phyloP scores from a whole-genome alignment of 179 eudicot species.

The Patellifolia procumbens region DNA sequence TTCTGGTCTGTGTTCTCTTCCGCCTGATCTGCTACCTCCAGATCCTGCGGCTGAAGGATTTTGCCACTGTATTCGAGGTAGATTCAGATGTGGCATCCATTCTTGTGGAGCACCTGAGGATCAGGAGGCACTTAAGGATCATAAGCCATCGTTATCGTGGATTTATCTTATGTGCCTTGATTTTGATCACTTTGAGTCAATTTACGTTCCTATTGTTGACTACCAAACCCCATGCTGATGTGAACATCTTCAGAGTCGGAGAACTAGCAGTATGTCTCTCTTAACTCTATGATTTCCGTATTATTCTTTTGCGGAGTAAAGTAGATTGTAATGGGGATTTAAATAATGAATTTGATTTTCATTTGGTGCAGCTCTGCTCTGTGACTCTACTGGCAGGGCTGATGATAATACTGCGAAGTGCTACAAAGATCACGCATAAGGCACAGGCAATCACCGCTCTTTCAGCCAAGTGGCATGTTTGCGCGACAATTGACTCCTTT shows the following conservation, averaged over 20 bases:
- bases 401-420: constrained; percentile 70
- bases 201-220: constrained; percentile 65
- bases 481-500: constrained; percentile 77
- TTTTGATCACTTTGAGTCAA: constrained; percentile 68
- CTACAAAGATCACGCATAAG: constrained; percentile 90
- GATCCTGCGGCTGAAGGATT: constrained; percentile 82
- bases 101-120: constrained; percentile 76
- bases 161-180: constrained; percentile 63
- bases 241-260: constrained; percentile 65
- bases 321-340: background rate
- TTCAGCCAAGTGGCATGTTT: constrained; percentile 93
- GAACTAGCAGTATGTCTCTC: constrained; percentile 74
- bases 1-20: constrained; percentile 85
- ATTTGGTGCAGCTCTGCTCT: constrained; percentile 59
- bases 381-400: constrained; percentile 77
- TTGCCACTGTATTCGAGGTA: constrained; percentile 68
- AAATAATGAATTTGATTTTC: background rate
- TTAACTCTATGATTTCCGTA: background rate
- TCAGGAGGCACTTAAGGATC: constrained; percentile 73
- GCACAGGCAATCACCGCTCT: constrained; percentile 82
- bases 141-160: constrained; percentile 84
- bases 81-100: constrained; percentile 76
- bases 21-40: constrained; percentile 92
- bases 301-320: background rate
- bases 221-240: constrained; percentile 46